These are phyloP conservation scores for Apiospora sp. DNA, from an alignment of 2,329 filamentous ascomycete species.

Conservation along the genomic window DNA sequence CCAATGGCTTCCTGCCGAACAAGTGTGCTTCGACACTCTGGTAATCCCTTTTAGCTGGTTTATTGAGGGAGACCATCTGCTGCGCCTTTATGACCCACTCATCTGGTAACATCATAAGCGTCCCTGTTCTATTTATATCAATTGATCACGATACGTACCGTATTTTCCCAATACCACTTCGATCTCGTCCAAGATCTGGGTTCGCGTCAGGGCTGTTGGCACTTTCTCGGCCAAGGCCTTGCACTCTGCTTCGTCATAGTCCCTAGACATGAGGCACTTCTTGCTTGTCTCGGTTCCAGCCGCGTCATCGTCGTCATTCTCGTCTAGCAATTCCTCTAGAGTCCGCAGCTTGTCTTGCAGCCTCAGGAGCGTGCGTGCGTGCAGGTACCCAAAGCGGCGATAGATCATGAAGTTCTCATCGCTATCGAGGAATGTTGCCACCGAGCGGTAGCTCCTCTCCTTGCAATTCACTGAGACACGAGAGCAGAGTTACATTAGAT, in stretches of 20 bases:
- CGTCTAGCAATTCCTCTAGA: background rate
- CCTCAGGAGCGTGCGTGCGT: background rate
- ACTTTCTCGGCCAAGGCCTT: background rate
- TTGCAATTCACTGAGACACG: background rate
- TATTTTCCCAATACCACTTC: background rate
- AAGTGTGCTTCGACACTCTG: background rate
- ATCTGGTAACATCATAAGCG: background rate
- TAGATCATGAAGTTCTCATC: conserved; percentile 26
- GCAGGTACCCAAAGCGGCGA: conserved; percentile 17
- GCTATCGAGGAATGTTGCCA: conserved; percentile 22
- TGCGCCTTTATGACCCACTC: background rate
- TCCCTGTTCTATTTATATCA: background rate
- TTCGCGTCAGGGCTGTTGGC: background rate
- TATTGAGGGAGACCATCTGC: conserved; percentile 2
- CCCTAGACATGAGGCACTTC: background rate
- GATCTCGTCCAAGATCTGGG: background rate
- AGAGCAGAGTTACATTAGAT: background rate
- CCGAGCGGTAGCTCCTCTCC: conserved; percentile 15
- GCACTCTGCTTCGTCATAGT: background rate
- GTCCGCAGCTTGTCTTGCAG: background rate
- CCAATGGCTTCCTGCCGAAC: background rate
- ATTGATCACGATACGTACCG: background rate
- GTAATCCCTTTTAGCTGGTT: background rate
- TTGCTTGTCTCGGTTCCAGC: background rate
- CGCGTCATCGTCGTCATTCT: background rate